Conservation (phyloP, 176 grass and related monocot genomes). For the Puya raimondii region DNA sequence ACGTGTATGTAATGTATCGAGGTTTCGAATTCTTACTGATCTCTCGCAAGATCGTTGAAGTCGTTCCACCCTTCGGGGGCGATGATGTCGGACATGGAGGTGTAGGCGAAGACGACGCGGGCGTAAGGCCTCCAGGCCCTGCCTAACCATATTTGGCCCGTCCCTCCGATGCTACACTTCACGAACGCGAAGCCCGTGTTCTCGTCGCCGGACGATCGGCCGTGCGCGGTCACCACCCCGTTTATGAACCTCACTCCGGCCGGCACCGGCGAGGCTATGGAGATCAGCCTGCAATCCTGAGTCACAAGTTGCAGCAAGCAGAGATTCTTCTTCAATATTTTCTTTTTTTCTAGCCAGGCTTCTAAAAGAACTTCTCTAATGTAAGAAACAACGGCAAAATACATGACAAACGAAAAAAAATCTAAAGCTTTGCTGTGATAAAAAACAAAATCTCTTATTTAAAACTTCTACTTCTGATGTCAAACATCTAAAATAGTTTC, state of each 20-base stretch:
- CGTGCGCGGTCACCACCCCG: conserved; percentile 57
- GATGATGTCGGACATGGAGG: conserved; percentile 59
- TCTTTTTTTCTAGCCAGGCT: neutral
- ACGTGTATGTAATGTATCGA: too few relatives aligned
- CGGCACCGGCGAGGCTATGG: conserved; percentile 63
- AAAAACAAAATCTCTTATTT: too few relatives aligned
- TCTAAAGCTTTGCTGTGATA: too few relatives aligned
- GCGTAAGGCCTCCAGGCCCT: conserved; percentile 74
- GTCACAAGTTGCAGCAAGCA: conserved; percentile 7
- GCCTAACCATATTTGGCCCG: conserved; percentile 61
- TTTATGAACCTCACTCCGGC: conserved; percentile 44
- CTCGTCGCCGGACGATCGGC: conserved; percentile 34
- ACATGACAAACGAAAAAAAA: too few relatives aligned
- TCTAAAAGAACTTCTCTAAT: neutral
- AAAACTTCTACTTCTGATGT: too few relatives aligned
- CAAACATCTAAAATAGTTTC: too few relatives aligned
- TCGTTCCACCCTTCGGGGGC: conserved; percentile 80
- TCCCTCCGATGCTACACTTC: conserved; percentile 57
- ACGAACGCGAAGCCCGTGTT: conserved; percentile 69
- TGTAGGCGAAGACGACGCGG: conserved; percentile 60
- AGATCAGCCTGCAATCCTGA: conserved; percentile 64
- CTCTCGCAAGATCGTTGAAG: conserved; percentile 67
- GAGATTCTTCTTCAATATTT: neutral
- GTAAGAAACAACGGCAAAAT: too few relatives aligned
- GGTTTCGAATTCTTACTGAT: conserved; percentile 33